Conservation (phyloP, 768 basidiomycete genomes). For the Chalciporus piperatus region DNA sequence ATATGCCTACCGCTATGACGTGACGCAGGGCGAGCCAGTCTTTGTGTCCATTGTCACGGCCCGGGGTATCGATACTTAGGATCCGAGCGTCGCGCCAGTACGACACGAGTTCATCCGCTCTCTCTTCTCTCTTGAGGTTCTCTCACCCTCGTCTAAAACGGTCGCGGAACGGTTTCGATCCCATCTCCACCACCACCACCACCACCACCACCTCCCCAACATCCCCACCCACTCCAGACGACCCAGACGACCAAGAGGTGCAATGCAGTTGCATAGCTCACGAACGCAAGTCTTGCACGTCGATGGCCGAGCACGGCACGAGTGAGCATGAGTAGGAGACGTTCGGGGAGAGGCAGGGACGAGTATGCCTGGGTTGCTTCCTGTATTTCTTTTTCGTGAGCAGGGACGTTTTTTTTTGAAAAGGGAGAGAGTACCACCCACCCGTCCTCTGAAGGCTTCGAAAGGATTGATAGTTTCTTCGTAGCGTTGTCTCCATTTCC, state of each 20-base stretch:
- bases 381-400: slow-evolving; percentile 37
- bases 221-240: slow-evolving; percentile 56
- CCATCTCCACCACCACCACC: neutral
- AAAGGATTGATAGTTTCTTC: slow-evolving; percentile 99
- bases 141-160: slow-evolving; percentile 9
- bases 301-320: slow-evolving; percentile 86
- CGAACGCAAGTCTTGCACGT: slow-evolving; percentile 84
- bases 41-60: too few relatives aligned
- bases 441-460: slow-evolving; percentile 93
- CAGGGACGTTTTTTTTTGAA: neutral
- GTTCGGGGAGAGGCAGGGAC: slow-evolving; percentile 87
- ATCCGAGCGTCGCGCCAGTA: neutral
- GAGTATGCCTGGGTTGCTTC: slow-evolving; percentile 94
- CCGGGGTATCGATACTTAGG: too few relatives aligned
- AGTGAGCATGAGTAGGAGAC: slow-evolving; percentile 82
- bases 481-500: slow-evolving; percentile 87
- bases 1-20: too few relatives aligned
- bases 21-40: too few relatives aligned
- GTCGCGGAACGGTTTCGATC: slow-evolving; percentile 13
- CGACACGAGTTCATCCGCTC: neutral
- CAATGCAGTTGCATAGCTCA: slow-evolving; percentile 78
- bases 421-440: slow-evolving; percentile 39
- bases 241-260: slow-evolving; percentile 83
- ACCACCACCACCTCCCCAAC: slow-evolving; percentile 53
- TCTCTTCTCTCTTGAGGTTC: too few relatives aligned